Conservation (phyloP, 768 basidiomycete genomes). For the Pisolithus marmoratus region DNA sequence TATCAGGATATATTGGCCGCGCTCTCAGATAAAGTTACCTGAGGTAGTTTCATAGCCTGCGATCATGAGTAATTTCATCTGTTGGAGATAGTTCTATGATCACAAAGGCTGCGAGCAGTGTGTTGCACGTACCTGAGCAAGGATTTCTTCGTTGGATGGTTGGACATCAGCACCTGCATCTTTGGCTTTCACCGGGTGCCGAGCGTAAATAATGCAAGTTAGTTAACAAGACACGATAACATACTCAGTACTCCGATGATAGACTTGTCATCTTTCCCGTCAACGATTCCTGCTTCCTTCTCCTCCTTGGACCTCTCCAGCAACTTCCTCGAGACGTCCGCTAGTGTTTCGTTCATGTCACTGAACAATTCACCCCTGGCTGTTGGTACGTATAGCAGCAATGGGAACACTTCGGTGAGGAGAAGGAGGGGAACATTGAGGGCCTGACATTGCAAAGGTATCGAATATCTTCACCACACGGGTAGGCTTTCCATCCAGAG, state of each 20-base stretch:
- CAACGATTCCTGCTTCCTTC: conserved; percentile 23
- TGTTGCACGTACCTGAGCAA: conserved; percentile 21
- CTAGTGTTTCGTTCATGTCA: conserved; percentile 26
- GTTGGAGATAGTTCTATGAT: neutral
- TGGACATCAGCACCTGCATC: conserved; percentile 19
- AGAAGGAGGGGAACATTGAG: conserved; percentile 11
- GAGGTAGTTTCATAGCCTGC: conserved; percentile 39
- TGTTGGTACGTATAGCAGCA: conserved; percentile 28
- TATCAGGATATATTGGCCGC: neutral
- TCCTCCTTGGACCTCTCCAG: conserved; percentile 30
- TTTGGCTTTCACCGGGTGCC: conserved; percentile 21
- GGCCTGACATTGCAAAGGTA: conserved; percentile 8
- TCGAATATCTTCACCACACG: conserved; percentile 24
- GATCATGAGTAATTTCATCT: conserved; percentile 34
- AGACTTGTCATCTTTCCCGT: conserved; percentile 29
- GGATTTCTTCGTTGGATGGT: conserved; percentile 38
- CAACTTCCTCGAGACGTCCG: conserved; percentile 29
- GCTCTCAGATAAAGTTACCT: conserved; percentile 13
- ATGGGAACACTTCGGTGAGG: conserved; percentile 26
- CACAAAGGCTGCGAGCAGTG: neutral
- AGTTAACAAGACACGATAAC: neutral
- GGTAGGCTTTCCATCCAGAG: conserved; percentile 31
- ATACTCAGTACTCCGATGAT: conserved; percentile 35
- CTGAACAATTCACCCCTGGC: conserved; percentile 15
- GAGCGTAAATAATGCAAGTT: neutral